These are phyloP conservation scores for Peziza echinospora DNA, from an alignment of 495 filamentous ascomycete species.

Conservation along the genomic window DNA sequence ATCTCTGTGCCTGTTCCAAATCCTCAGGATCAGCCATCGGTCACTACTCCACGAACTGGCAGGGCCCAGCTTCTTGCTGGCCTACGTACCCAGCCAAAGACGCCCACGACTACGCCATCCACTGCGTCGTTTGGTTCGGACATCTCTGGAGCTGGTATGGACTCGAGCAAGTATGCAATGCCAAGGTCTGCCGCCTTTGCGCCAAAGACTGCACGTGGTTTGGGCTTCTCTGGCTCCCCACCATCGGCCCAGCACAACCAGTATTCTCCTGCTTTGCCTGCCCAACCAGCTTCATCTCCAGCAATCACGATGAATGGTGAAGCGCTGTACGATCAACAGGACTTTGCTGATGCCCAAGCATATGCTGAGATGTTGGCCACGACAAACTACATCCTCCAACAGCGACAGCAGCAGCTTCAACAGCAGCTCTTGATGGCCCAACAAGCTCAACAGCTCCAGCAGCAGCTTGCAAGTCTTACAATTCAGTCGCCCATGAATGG, in stretches of 20 bases:
- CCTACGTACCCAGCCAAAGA: constrained; percentile 79
- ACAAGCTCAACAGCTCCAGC: constrained; percentile 20
- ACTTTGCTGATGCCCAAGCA: constrained; percentile 4
- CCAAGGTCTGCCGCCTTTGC: background rate
- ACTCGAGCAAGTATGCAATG: constrained; percentile 12
- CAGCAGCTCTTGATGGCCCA: constrained; percentile 44
- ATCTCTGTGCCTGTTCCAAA: constrained; percentile 15
- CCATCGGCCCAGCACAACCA: background rate
- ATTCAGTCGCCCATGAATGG: constrained; percentile 10
- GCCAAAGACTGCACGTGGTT: background rate
- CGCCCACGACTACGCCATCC: constrained; percentile 40
- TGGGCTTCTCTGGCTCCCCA: background rate
- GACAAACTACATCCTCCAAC: constrained; percentile 16
- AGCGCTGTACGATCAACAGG: constrained; percentile 1
- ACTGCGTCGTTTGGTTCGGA: constrained; percentile 12
- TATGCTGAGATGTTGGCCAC: constrained; percentile 15
- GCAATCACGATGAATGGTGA: constrained; percentile 8
- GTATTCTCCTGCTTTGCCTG: constrained; percentile 12
- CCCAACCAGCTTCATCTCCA: constrained; percentile 16
- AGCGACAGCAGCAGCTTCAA: constrained; percentile 34
- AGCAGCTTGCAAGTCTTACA: constrained; percentile 14
- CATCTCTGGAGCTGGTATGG: constrained; percentile 22
- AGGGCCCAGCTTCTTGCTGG: constrained; percentile 87
- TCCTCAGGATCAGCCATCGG: constrained; percentile 17
- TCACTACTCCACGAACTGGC: constrained; percentile 69